A percentile compares a stretch with the other conserved stretches of the same genome.
These are phyloP conservation scores for Globisporangium cederbergense DNA, from an alignment of 352 stramenopile genomes.

Conservation along the genomic window DNA sequence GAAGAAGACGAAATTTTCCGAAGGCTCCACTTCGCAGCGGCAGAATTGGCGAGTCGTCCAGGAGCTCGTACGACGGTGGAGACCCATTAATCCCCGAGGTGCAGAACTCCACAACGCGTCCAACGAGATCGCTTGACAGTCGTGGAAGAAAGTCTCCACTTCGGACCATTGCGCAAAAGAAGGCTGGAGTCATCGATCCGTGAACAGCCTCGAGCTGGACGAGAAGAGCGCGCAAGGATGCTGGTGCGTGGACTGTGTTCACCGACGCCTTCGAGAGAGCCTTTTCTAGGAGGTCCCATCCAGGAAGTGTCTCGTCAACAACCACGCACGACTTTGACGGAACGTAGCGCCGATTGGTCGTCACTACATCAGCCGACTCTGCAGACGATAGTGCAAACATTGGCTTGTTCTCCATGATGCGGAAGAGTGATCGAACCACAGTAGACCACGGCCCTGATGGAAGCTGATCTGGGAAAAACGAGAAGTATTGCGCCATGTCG, in stretches of 20 bases:
- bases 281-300: slow-evolving; percentile 42
- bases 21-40: slow-evolving; percentile 43
- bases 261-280: slow-evolving; percentile 27
- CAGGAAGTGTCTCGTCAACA: slow-evolving; percentile 39
- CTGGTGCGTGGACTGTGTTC: slow-evolving; percentile 34
- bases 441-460: slow-evolving; percentile 49
- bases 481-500: slow-evolving; percentile 35
- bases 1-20: slow-evolving; percentile 27
- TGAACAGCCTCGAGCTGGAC: slow-evolving; percentile 48
- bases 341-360: slow-evolving; percentile 19
- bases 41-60: slow-evolving; percentile 44
- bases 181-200: slow-evolving; percentile 47
- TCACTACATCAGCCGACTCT: not conserved
- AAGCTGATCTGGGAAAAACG: slow-evolving; percentile 50
- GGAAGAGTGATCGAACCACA: slow-evolving; percentile 53
- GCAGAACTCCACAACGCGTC: slow-evolving; percentile 49
- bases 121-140: slow-evolving; percentile 25
- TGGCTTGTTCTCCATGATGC: slow-evolving; percentile 38
- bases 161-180: slow-evolving; percentile 47
- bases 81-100: slow-evolving; percentile 16
- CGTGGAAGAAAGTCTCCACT: slow-evolving; percentile 32
- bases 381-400: slow-evolving; percentile 43
- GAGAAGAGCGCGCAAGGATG: slow-evolving; percentile 32
- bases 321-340: slow-evolving; percentile 34
- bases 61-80: slow-evolving; percentile 12